phyloP scores from a whole-genome alignment of 352 stramenopile species.

The Globisporangium nagaii region DNA sequence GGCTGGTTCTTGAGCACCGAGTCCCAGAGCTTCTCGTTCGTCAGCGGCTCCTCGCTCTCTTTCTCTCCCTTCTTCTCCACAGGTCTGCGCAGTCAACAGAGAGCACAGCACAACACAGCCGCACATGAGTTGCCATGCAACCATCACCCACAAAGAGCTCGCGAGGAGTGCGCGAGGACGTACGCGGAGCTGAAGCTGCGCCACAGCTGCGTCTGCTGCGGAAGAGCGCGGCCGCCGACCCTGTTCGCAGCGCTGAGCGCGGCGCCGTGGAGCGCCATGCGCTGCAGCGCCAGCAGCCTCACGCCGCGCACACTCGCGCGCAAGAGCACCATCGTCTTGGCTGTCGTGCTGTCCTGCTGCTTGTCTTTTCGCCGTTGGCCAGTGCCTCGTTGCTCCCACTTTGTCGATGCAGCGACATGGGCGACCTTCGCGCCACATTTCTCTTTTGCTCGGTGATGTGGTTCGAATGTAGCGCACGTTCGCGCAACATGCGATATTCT shows the following conservation, averaged over 20 bases:
- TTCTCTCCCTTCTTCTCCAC: slow-evolving; percentile 15
- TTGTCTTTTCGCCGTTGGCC: not conserved
- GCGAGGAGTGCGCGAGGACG: not conserved
- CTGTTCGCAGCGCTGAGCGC: not conserved
- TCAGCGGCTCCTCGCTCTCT: slow-evolving; percentile 34
- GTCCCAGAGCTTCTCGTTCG: slow-evolving; percentile 73
- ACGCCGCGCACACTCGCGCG: not conserved
- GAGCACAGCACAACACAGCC: not conserved
- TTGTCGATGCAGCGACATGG: too few species aligned
- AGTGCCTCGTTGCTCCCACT: not conserved
- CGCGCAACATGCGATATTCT: too few species aligned
- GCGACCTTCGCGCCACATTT: not conserved
- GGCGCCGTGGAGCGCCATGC: slow-evolving; percentile 1
- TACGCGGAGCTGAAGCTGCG: slow-evolving; percentile 40
- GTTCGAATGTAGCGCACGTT: too few species aligned
- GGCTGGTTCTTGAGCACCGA: slow-evolving; percentile 52
- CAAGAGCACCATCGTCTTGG: slow-evolving; percentile 3
- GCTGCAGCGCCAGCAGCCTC: slow-evolving; percentile 10
- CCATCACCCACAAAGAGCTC: too few species aligned
- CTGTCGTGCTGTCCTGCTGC: too few species aligned
- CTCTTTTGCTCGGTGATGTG: too few species aligned
- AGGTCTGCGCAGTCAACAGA: not conserved
- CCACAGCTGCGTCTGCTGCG: slow-evolving; percentile 1
- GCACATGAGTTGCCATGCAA: not conserved
- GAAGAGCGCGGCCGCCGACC: not conserved